These are phyloP conservation scores for Diutina siamensis DNA, from an alignment of 1,139 yeast genomes.

Conservation along the genomic window DNA sequence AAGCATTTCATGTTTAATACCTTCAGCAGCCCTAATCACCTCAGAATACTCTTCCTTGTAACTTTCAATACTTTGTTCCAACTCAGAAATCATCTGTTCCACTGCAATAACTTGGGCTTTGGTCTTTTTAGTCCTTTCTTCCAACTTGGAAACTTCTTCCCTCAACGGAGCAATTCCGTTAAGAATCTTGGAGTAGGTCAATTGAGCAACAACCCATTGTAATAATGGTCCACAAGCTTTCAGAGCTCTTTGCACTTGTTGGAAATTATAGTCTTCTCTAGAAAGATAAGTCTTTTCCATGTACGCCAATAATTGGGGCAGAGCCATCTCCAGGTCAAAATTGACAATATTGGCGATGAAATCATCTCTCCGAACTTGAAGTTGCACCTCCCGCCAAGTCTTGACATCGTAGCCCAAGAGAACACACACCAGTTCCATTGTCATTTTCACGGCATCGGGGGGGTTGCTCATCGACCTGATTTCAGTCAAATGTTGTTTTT, in stretches of 20 bases:
- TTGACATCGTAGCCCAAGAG: constrained; percentile 61
- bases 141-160: constrained; percentile 51
- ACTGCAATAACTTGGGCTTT: constrained; percentile 64
- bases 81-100: constrained; percentile 68
- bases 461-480: constrained; percentile 84
- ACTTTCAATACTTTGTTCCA: constrained; percentile 54
- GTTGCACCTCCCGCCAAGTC: constrained; percentile 78
- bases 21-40: constrained; percentile 68
- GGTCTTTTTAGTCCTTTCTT: constrained; percentile 49
- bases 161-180: constrained; percentile 67
- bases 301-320: constrained; percentile 35
- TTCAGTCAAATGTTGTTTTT: constrained; percentile 86
- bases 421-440: constrained; percentile 81
- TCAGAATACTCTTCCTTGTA: constrained; percentile 62
- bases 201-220: constrained; percentile 86
- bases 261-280: constrained; percentile 55
- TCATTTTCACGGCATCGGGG: constrained; percentile 75
- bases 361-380: constrained; percentile 73
- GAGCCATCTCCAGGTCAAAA: constrained; percentile 53
- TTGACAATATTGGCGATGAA: constrained; percentile 76
- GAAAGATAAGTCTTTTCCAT: constrained; percentile 55
- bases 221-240: constrained; percentile 91
- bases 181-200: constrained; percentile 56
- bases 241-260: constrained; percentile 76
- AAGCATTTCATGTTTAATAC: constrained; percentile 59